Base-by-base conservation (phyloP, 768 basidiomycete genomes). In the Boletus edulis region DNA sequence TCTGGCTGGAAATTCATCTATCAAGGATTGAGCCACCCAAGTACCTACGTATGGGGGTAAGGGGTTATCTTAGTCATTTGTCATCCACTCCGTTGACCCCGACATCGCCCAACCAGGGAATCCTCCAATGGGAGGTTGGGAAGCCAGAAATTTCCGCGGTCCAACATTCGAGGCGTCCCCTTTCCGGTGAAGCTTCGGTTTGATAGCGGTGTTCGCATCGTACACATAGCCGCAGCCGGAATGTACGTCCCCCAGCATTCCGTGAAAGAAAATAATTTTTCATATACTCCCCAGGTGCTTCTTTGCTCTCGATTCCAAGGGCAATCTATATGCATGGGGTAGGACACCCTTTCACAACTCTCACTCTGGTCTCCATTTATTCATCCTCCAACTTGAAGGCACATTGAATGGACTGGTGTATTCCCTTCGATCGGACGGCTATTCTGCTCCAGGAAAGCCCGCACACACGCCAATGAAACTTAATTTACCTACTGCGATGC, bases 271-370 rank as follows among this genome's bases (percentile, higher is more conserved):
- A 44, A 55, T 46, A 29, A 29, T 3, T 39, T 51, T 40, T 46
- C 3, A 48, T 10, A 31, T 39, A 34, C 24, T 34, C n/a, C 50
- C 22, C 55, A 94, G 91, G 91, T 90, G 86, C 32, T 95, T 93
- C 70, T 87, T 93, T 63, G 91, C 90, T 3, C 72, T 95, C 39
- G 89, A 94, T 68, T 84, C 89, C 1, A 69, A 80, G 46, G 93
- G 93, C 8, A 70, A 73, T 32, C 71, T 95, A 22, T 79, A 85
- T 63, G 86, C 86, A n/a, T 95, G 93, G 91, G 94, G 91, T 89
- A 55, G 75, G 64, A 13, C 7, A 24, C 46, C 34, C 31, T 27
- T 45, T 44, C 27, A 45, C 45, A 46, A 45, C 51, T 32, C 37
- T 40, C n/a, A 41, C 5, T 22, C 22, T 52, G 41, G 32, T 46